Conservation (phyloP, 495 filamentous ascomycete species). For the Penicillium daleae region DNA sequence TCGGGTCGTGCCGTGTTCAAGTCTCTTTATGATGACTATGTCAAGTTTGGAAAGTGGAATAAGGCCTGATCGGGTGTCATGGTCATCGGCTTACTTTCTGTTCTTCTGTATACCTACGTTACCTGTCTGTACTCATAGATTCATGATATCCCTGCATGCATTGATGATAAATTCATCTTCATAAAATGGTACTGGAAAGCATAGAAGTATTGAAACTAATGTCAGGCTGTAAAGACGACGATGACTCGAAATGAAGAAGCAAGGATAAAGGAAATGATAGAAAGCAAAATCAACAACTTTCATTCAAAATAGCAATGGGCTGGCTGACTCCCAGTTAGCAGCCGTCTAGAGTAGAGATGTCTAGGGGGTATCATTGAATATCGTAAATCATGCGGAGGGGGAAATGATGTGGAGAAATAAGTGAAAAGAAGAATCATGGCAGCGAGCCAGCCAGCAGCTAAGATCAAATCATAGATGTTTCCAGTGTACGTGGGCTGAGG, state of each 20-base stretch:
- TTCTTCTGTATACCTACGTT: conserved; percentile 24
- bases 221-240: neutral
- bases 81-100: neutral
- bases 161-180: conserved; percentile 18
- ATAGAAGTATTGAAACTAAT: neutral
- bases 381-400: conserved; percentile 28
- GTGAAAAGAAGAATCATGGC: neutral
- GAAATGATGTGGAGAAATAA: neutral
- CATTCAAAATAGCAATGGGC: conserved; percentile 12
- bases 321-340: neutral
- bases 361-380: conserved; percentile 39
- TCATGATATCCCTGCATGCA: conserved; percentile 40
- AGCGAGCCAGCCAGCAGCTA: neutral
- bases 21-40: conserved; percentile 69
- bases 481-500: conserved; percentile 26
- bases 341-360: conserved; percentile 23
- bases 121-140: conserved; percentile 22
- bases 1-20: conserved; percentile 72
- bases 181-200: neutral
- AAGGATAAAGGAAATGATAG: neutral
- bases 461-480: conserved; percentile 32
- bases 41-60: conserved; percentile 71
- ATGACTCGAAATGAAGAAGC: neutral
- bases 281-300: neutral
- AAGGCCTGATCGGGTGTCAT: conserved; percentile 43